Percentiles rank a stretch among this genome's conserved stretches.
These are phyloP conservation scores for Penicillium longicatenatum DNA, from an alignment of 495 filamentous ascomycete genomes.

Conservation along the genomic window DNA sequence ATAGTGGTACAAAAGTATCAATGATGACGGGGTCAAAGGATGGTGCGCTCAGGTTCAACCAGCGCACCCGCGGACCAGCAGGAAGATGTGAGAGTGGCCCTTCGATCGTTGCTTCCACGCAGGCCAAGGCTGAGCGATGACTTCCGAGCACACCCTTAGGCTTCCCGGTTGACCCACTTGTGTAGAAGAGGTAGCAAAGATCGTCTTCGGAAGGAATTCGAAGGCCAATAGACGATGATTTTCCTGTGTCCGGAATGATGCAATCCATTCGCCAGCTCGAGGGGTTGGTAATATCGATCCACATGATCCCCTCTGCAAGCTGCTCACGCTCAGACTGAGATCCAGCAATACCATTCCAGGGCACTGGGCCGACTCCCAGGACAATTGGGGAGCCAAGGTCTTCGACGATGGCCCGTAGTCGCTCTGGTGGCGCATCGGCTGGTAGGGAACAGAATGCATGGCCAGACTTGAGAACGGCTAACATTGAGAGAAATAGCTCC, in stretches of 20 bases:
- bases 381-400: slow-evolving; percentile 62
- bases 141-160: slow-evolving; percentile 81
- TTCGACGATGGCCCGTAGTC: slow-evolving; percentile 66
- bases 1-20: background rate
- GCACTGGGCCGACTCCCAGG: slow-evolving; percentile 29
- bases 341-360: background rate
- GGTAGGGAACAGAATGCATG: slow-evolving; percentile 76
- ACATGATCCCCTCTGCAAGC: background rate
- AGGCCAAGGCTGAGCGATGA: slow-evolving; percentile 71
- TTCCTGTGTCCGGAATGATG: background rate
- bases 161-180: slow-evolving; percentile 79
- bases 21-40: slow-evolving; percentile 4
- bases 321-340: background rate
- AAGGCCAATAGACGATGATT: background rate
- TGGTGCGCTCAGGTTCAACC: slow-evolving; percentile 58
- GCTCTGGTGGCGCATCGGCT: slow-evolving; percentile 68
- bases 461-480: slow-evolving; percentile 74
- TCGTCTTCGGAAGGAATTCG: slow-evolving; percentile 31
- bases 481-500: slow-evolving; percentile 67
- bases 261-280: background rate
- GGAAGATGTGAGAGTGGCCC: slow-evolving; percentile 3
- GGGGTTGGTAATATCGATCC: slow-evolving; percentile 2
- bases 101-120: slow-evolving; percentile 55
- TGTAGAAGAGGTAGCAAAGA: slow-evolving; percentile 84
- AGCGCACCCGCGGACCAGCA: slow-evolving; percentile 45